Conservation (phyloP, 345 rosid species). For the Aquilaria sinensis region DNA sequence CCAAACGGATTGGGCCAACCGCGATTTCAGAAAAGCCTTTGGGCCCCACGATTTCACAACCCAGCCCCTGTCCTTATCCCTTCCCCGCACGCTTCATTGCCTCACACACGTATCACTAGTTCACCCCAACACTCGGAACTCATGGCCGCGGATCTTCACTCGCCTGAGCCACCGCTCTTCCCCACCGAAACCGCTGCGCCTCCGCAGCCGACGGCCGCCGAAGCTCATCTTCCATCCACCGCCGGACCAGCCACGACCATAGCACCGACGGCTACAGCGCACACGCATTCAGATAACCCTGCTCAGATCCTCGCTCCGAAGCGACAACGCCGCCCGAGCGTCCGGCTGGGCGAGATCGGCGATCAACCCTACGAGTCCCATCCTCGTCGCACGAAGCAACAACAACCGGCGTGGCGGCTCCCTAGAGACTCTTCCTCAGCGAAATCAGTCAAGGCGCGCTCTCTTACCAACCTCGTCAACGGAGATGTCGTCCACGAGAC, state of each 20-base stretch:
- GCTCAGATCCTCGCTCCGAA: slow-evolving; percentile 32
- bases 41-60: not conserved
- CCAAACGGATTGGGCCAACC: not conserved
- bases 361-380: slow-evolving; percentile 42
- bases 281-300: slow-evolving; percentile 20
- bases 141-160: slow-evolving; percentile 12
- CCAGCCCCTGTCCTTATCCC: slow-evolving; percentile 1
- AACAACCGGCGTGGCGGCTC: slow-evolving; percentile 22
- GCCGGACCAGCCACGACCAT: slow-evolving; percentile 8
- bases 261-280: slow-evolving; percentile 11
- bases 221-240: slow-evolving; percentile 35
- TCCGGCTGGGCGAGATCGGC: slow-evolving; percentile 70
- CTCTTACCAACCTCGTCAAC: slow-evolving; percentile 50
- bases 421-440: slow-evolving; percentile 29
- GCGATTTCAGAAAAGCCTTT: not conserved
- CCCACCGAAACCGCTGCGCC: not conserved
- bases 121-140: not conserved
- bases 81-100: not conserved
- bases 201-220: slow-evolving; percentile 33
- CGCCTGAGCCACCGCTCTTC: slow-evolving; percentile 4
- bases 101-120: not conserved
- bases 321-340: slow-evolving; percentile 72
- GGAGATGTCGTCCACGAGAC: slow-evolving; percentile 31
- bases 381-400: slow-evolving; percentile 37
- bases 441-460: slow-evolving; percentile 50